Base-by-base conservation (phyloP, 768 basidiomycete species). In the Termitomyces sp. region DNA sequence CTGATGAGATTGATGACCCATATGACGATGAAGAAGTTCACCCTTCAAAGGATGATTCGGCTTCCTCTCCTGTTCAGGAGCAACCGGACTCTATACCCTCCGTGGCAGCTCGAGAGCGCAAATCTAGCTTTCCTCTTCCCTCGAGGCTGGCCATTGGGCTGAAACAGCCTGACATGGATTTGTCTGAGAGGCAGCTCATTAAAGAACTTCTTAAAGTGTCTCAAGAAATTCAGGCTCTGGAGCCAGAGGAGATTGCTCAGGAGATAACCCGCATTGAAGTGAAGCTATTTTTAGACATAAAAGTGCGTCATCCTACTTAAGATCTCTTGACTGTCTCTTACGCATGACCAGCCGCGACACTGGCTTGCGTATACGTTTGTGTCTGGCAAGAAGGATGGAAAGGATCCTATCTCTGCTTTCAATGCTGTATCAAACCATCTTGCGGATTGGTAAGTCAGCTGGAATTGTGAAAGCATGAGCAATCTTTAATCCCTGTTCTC, bases 261-360 rank as follows among this genome's bases (percentile, higher is more conserved):
- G 92, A 95, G 73, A 91, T 97, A 63, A 95, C 93, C 41, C 81
- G 86, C 51, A 71, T 88, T 44, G 86, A 89, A 67, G 84, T 81
- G 61, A 78, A 77, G 58, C 70, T 86, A 37, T 95, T 96, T 69
- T 67, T 89, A 62, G 76, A 78, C 51, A 95, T 97, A 56, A 78
- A 89, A 78, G 94, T 95, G 60, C 61, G 81, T 60, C 22, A 31
- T 50, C 39, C 16, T 27, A 37, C 47, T 46, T 24, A 30, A n/a
- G 41, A 54, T 49, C 33, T 52, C 45, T 34, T 42, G n/a, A 18
- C 59, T 49, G 54, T 27, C 63, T 62, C 53, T 50, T 46, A 53
- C 31, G 24, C 33, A 49, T 54, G 54, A 50, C 24, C 61, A 95
- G 93, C 92, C 94, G 27, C 83, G 94, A 54, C 87, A 96, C 68